Conservation (phyloP, 768 basidiomycete species). For the Saitozyma sp. region DNA sequence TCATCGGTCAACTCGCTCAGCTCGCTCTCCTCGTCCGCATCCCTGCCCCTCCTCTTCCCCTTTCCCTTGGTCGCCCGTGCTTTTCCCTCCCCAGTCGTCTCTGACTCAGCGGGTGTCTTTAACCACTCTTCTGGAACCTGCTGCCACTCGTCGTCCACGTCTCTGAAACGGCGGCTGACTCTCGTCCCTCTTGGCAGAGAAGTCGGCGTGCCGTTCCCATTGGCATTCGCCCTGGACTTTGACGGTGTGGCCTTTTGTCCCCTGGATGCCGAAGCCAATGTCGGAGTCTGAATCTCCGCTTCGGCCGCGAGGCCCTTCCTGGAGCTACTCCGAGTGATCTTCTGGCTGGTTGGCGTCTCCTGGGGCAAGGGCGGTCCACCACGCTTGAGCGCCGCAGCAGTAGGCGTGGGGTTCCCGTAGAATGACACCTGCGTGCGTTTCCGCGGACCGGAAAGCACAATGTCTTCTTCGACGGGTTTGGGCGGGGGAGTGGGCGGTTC, state of each 20-base stretch:
- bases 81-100: neutral
- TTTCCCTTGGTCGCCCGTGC: conserved; percentile 2
- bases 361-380: conserved; percentile 5
- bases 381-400: conserved; percentile 30
- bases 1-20: conserved; percentile 51
- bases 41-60: conserved; percentile 16
- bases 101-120: conserved; percentile 6
- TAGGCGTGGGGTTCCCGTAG: conserved; percentile 38
- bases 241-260: conserved; percentile 2
- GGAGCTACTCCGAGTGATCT: conserved; percentile 24
- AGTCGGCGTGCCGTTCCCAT: conserved; percentile 3
- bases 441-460: conserved; percentile 23
- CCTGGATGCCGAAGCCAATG: neutral
- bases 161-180: conserved; percentile 28
- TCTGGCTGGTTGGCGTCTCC: conserved; percentile 7
- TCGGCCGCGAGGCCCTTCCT: neutral
- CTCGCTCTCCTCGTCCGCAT: conserved; percentile 43
- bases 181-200: conserved; percentile 29
- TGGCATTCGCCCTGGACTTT: conserved; percentile 2
- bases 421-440: conserved; percentile 35
- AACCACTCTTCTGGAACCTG: conserved; percentile 46
- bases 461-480: conserved; percentile 8
- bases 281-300: conserved; percentile 1
- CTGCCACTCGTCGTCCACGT: conserved; percentile 46
- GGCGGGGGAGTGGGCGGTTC: conserved; percentile 19